Percentiles rank a stretch among this genome's conserved stretches.
Conservation (phyloP, 371 early-diverging fungal genomes). For the Chytridium lagenaria region DNA sequence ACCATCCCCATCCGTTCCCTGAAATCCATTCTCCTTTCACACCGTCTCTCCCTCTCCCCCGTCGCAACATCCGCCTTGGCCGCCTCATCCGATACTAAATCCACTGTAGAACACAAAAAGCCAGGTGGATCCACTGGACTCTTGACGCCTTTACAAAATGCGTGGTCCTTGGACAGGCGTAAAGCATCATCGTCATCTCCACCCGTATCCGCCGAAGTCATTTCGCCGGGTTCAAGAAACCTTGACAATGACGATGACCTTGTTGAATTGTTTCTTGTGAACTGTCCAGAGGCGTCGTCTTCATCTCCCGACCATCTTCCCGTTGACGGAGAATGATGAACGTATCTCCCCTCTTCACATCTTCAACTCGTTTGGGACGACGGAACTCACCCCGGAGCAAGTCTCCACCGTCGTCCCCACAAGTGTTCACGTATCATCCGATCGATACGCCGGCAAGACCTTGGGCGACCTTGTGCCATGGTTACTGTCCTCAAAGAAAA, state of each 20-base stretch:
- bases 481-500: not conserved
- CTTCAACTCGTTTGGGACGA: not conserved
- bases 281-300: not conserved
- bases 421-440: not conserved
- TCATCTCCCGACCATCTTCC: not conserved
- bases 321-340: not conserved
- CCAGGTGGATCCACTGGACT: no score
- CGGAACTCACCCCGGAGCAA: not conserved
- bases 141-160: not conserved
- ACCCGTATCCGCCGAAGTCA: no score
- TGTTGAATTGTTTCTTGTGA: not conserved
- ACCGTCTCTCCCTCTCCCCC: slow-evolving; percentile 2
- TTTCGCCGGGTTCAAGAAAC: no score
- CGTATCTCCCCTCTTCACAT: not conserved
- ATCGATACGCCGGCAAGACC: not conserved
- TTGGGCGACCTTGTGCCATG: not conserved
- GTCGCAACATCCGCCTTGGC: not conserved
- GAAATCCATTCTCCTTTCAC: not conserved
- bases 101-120: no score
- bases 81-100: not conserved
- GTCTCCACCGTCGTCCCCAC: not conserved
- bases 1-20: not conserved
- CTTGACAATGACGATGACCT: not conserved
- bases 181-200: no score
- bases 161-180: not conserved